phyloP scores from a whole-genome alignment of 768 basidiomycete species.

The Psilocybe cubensis region DNA sequence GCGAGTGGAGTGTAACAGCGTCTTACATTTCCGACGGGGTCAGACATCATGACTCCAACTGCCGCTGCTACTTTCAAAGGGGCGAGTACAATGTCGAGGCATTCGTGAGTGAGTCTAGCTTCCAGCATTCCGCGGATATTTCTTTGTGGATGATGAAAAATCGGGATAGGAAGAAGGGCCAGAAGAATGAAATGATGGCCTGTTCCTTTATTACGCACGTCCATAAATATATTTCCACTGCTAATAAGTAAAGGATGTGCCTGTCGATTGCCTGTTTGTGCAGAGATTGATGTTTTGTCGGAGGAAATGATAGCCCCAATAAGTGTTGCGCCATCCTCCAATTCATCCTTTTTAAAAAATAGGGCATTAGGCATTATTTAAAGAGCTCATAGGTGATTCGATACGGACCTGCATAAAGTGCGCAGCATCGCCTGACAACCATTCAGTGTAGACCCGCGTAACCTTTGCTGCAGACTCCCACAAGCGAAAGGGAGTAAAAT shows the following conservation, averaged over 20 bases:
- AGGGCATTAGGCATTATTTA: background rate
- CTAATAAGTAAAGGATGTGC: slow-evolving; percentile 35
- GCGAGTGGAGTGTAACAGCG: slow-evolving; percentile 31
- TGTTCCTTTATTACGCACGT: slow-evolving; percentile 32
- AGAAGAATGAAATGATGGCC: slow-evolving; percentile 29
- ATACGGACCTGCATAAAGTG: slow-evolving; percentile 25
- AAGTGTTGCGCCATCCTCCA: slow-evolving; percentile 26
- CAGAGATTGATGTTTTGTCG: slow-evolving; percentile 36
- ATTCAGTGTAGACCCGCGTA: slow-evolving; percentile 20
- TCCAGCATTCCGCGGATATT: slow-evolving; percentile 29
- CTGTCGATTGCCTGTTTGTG: slow-evolving; percentile 29
- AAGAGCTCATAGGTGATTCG: background rate
- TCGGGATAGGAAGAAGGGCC: slow-evolving; percentile 34
- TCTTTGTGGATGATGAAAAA: slow-evolving; percentile 25
- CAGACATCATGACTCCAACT: slow-evolving; percentile 29
- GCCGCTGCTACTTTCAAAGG: slow-evolving; percentile 32
- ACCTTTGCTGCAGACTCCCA: slow-evolving; percentile 12
- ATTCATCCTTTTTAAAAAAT: slow-evolving; percentile 19
- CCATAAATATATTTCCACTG: slow-evolving; percentile 33
- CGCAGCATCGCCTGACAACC: slow-evolving; percentile 21
- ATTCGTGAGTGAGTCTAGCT: slow-evolving; percentile 28
- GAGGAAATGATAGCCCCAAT: slow-evolving; percentile 31
- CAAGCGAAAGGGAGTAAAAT: slow-evolving; percentile 17
- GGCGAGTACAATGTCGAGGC: slow-evolving; percentile 29
- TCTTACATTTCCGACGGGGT: slow-evolving; percentile 24